Base-by-base conservation (phyloP, 805 yeast species). In the Hanseniaspora jakobsenii region DNA sequence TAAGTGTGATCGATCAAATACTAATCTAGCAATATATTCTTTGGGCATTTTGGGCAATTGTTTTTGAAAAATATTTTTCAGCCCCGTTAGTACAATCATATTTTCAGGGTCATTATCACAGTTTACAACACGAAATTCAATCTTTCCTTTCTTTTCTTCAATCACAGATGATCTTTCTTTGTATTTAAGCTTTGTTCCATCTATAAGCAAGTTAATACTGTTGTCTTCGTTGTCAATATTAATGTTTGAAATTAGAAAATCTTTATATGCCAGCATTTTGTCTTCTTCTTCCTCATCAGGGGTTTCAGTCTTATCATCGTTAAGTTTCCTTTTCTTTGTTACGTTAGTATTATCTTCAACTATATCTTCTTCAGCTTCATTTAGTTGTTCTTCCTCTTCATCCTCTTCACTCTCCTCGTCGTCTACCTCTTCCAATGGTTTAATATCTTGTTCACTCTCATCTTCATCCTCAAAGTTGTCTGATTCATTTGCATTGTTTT, bases 11-110 rank as follows among this genome's bases (percentile, higher is more conserved):
- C 96, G 67, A 58, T 91, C 99, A 58, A 86, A 91, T 3, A 91
- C 97, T 49, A 91, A 71, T 52, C 98, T 67, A 5, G 95, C 85
- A 56, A 91, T 91, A 63, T 91, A 91, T 58, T 91, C 97, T 50
- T 91, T 73, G 17, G 99, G 99, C 99, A 91, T 91, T 63, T 91
- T 89, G 2, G 99, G 99, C 50, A 91, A 71, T 64, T 91, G 99
- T 56, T 87, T 87, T 60, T 91, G 98, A 61, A 91, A 91, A 51
- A 91, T 89, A 59, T 89, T 91, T 63, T 91, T 91, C 50, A 91
- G 64, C 1, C 99, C 99, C 0, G 97, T 91, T 50, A 91, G 66
- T 39, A 91, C 89, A 70, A 91, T 84, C 67, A 91, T 67, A 60
- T 75, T 84, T 55, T 91, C 98, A 49, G 72, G 71, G 2, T 86